These are phyloP conservation scores for Kuraishia capsulata DNA, from an alignment of 805 yeast species.

Conservation along the genomic window DNA sequence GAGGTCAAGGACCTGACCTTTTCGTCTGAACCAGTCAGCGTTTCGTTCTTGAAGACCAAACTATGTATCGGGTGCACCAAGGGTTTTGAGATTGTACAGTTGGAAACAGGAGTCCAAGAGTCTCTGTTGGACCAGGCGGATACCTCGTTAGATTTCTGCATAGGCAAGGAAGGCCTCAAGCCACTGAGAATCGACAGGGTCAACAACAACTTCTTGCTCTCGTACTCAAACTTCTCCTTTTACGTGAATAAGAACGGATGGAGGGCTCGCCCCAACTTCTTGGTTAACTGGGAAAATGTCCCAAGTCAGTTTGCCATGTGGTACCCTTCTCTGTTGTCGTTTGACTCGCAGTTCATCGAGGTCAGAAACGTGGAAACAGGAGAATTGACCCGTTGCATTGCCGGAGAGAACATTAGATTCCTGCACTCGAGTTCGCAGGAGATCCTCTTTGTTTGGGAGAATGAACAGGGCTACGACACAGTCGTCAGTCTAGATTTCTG, in stretches of 20 bases:
- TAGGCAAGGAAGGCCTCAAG: constrained; percentile 68
- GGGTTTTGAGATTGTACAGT: constrained; percentile 91
- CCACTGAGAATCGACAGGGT: constrained; percentile 90
- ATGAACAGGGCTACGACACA: constrained; percentile 83
- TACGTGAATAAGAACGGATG: constrained; percentile 93
- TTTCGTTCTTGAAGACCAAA: constrained; percentile 81
- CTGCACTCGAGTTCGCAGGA: constrained; percentile 89
- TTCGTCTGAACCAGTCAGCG: constrained; percentile 83
- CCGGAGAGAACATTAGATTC: constrained; percentile 86
- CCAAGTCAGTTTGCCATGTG: constrained; percentile 90
- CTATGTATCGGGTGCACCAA: constrained; percentile 93
- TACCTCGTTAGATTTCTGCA: constrained; percentile 91
- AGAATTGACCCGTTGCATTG: constrained; percentile 76
- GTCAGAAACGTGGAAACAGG: constrained; percentile 86
- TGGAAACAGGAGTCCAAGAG: constrained; percentile 79
- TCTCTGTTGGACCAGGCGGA: constrained; percentile 96
- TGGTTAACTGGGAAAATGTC: constrained; percentile 93
- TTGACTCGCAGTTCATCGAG: constrained; percentile 86
- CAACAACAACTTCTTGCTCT: constrained; percentile 78
- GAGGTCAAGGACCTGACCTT: constrained; percentile 71
- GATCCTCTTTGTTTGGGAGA: constrained; percentile 86
- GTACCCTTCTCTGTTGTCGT: constrained; percentile 88
- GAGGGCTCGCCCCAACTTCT: constrained; percentile 91
- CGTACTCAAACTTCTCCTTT: constrained; percentile 90
- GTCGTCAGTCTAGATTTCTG: constrained; percentile 91